Evolutionary conservation across 2,329 filamentous ascomycete species (phyloP).

Genomic region (Aspergillus fumigatus): DNA sequence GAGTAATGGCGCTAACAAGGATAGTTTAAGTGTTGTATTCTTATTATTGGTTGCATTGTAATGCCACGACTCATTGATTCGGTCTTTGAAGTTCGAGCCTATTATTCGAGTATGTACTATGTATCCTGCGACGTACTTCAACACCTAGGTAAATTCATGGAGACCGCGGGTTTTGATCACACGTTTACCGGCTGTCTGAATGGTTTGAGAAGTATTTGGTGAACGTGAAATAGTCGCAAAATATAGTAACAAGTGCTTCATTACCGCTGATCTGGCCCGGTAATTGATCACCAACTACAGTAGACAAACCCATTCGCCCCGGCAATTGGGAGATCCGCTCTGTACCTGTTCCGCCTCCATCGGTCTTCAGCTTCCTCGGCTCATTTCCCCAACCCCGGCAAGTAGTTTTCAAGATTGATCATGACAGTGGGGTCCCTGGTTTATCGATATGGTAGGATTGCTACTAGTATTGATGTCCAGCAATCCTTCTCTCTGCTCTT

Average conservation of each 20-base stretch:
- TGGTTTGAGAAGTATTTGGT: background rate
- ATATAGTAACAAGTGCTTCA: background rate
- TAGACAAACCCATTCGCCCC: background rate
- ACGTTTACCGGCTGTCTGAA: background rate
- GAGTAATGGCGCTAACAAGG: background rate
- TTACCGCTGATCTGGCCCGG: background rate
- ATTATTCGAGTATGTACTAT: background rate
- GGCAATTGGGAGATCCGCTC: background rate
- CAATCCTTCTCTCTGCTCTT: background rate
- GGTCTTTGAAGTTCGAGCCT: no score
- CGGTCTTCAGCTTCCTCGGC: slow-evolving; percentile 2
- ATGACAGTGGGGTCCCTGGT: background rate
- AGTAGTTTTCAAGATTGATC: slow-evolving; percentile 9
- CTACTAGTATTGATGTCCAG: background rate
- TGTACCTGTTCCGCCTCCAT: background rate
- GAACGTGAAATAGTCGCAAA: background rate
- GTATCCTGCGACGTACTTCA: background rate
- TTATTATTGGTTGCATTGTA: background rate
- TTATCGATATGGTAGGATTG: background rate
- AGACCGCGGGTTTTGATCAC: no score
- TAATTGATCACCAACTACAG: background rate
- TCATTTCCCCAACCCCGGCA: slow-evolving; percentile 2
- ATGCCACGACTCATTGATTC: background rate
- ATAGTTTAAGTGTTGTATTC: background rate
- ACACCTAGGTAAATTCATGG: no score